Evolutionary conservation across 2,329 filamentous ascomycete species (phyloP).

Genomic region (Claviceps humidiphila): DNA sequence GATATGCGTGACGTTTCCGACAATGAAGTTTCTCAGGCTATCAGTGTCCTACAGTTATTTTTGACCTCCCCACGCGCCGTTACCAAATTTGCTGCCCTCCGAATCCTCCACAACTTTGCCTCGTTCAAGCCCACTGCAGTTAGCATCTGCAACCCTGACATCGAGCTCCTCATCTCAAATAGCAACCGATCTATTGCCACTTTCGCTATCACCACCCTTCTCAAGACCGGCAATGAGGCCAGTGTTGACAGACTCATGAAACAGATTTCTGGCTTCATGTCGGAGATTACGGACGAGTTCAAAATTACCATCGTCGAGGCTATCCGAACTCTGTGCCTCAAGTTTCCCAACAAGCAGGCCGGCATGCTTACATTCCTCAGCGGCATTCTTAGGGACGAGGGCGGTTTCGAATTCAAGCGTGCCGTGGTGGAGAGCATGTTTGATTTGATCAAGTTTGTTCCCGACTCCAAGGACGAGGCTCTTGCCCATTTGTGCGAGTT

Average conservation of each 20-base stretch:
- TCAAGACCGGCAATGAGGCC: constrained; percentile 96
- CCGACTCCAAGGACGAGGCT: constrained; percentile 68
- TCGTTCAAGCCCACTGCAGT: constrained; percentile 92
- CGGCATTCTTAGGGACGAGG: constrained; percentile 91
- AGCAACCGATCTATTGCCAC: constrained; percentile 95
- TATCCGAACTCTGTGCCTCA: constrained; percentile 88
- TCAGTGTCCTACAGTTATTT: constrained; percentile 93
- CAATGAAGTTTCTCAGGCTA: constrained; percentile 77
- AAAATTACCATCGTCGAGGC: constrained; percentile 99
- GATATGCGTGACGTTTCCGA: constrained; percentile 89
- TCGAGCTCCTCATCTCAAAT: constrained; percentile 93
- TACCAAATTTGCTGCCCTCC: constrained; percentile 93
- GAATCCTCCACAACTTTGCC: constrained; percentile 91
- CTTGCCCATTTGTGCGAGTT: constrained; percentile 96
- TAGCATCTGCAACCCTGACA: constrained; percentile 89
- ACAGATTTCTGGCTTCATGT: constrained; percentile 97
- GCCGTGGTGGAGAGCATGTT: constrained; percentile 99
- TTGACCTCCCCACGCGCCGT: constrained; percentile 88
- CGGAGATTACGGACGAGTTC: constrained; percentile 97
- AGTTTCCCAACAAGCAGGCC: constrained; percentile 96
- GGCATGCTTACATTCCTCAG: constrained; percentile 96
- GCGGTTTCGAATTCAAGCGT: constrained; percentile 96
- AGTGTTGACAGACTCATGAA: constrained; percentile 97
- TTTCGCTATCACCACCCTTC: constrained; percentile 92
- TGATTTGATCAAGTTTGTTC: constrained; percentile 96